Conservation (phyloP, 129 eudicot species). For the Flaveria brownii region DNA sequence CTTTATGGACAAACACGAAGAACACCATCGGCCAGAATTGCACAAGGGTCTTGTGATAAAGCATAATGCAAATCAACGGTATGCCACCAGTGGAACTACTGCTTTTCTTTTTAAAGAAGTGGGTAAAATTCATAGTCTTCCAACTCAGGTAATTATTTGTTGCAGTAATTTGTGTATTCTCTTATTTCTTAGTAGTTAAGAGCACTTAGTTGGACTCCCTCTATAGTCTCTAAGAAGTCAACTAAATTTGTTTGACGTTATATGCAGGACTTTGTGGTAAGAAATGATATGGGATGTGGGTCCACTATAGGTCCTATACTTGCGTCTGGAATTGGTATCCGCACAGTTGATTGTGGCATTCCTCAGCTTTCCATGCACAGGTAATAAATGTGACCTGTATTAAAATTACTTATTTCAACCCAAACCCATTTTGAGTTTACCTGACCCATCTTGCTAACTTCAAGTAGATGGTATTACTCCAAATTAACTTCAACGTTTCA, state of each 20-base stretch:
- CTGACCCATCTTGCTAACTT: neutral
- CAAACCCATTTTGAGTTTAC: neutral
- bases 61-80: constrained; percentile 97
- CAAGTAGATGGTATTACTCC: neutral
- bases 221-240: neutral
- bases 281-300: constrained; percentile 99
- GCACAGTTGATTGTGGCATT: constrained; percentile 96
- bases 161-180: neutral
- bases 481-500: neutral
- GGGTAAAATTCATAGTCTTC: constrained; percentile 72
- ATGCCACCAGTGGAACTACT: constrained; percentile 95
- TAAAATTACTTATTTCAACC: neutral
- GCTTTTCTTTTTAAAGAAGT: constrained; percentile 92
- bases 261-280: constrained; percentile 88
- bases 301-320: constrained; percentile 98
- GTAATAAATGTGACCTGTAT: constrained; percentile 30
- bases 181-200: neutral
- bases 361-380: constrained; percentile 99
- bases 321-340: constrained; percentile 95
- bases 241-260: constrained; percentile 11
- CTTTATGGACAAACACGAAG: constrained; percentile 86
- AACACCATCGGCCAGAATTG: constrained; percentile 81
- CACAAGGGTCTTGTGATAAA: constrained; percentile 89
- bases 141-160: constrained; percentile 67
- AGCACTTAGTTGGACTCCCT: neutral